Percentiles rank a stretch among this genome's conserved stretches.
phyloP scores from a whole-genome alignment of 1,139 yeast genomes.

The Debaryomycetaceae sp. region DNA sequence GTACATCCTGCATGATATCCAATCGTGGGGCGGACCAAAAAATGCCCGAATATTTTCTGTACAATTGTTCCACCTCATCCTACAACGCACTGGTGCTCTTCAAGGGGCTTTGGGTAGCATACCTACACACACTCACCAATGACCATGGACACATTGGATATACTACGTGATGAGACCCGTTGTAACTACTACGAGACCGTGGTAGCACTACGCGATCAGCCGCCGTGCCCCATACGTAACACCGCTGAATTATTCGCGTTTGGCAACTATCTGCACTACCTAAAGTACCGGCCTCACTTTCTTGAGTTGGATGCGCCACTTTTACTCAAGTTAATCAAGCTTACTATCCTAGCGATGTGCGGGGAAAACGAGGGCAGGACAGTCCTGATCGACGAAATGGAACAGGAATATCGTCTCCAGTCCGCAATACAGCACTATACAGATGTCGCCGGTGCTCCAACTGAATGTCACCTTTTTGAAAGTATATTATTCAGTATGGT shows the following conservation, averaged over 20 bases:
- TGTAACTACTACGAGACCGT: slow-evolving; percentile 8
- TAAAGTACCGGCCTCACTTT: slow-evolving; percentile 15
- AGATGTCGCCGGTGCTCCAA: slow-evolving; percentile 5
- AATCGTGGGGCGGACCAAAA: too few relatives aligned
- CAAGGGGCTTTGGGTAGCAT: too few relatives aligned
- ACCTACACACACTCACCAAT: too few relatives aligned
- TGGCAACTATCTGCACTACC: slow-evolving; percentile 28
- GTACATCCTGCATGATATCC: too few relatives aligned
- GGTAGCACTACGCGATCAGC: background rate
- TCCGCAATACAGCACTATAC: slow-evolving; percentile 11
- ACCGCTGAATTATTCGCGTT: slow-evolving; percentile 37
- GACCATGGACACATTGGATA: background rate
- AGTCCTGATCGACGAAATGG: slow-evolving; percentile 13
- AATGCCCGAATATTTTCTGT: too few relatives aligned
- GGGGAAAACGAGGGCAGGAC: slow-evolving; percentile 21
- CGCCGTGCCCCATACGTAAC: slow-evolving; percentile 10
- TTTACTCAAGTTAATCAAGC: slow-evolving; percentile 22
- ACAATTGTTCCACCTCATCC: too few relatives aligned
- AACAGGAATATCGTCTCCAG: slow-evolving; percentile 19
- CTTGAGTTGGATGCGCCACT: slow-evolving; percentile 14
- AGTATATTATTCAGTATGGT: slow-evolving; percentile 19
- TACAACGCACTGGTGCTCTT: too few relatives aligned
- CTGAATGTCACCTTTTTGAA: slow-evolving; percentile 14
- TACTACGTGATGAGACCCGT: slow-evolving; percentile 5
- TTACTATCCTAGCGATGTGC: slow-evolving; percentile 24